Base-by-base conservation (phyloP, 2,329 filamentous ascomycete species). In the Davidsoniella virescens region DNA sequence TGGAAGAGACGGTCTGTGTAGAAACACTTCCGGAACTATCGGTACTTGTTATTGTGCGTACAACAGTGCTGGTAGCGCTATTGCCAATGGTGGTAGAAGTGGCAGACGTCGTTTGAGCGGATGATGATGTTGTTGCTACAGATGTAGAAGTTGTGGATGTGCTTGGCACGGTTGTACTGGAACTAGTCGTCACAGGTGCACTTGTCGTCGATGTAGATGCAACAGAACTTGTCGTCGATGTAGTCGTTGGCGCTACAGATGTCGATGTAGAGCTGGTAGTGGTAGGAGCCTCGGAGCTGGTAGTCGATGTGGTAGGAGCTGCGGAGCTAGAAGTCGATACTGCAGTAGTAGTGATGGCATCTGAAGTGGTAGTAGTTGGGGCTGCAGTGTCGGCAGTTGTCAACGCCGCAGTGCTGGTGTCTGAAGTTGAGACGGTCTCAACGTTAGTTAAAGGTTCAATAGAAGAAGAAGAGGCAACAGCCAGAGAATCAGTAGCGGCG, bases 331-430 rank as follows among this genome's bases (percentile, higher is more conserved):
- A 33, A 20, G 25, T 37, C n/a, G 20, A 33, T 20, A 16, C 18
- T 23, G 47, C n/a, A 18, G 39, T 12, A 4, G 38, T 50, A 37
- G 40, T 43, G 23, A 29, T 16, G 8, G 40, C 33, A 17, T 20
- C 44, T 8, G 49, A 37, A 3, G 53, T 41, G 5, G 55, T 42
- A 4, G 52, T 52, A 45, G 52, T 57, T 37, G 57, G 56, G 8
- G 57, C 59, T 3, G 61, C 55, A 14, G 56, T 61, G n/a, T 61
- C 42, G 2, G 61, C 47, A 44, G 40, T n/a, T 38, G 48, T 45
- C 23, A 40, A 20, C 18, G 47, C 39, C 7, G 39, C 25, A 14
- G 16, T 49, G 26, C 38, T 43, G 18, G 17, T 33, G 14, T 49
- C 47, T 33, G 23, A 17, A 2, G 59, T 56, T 7, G 56, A 53